Percentiles rank a stretch among this genome's conserved stretches.
These are phyloP conservation scores for Fusarium sp. DNA, from an alignment of 2,329 filamentous ascomycete species.

Conservation along the genomic window DNA sequence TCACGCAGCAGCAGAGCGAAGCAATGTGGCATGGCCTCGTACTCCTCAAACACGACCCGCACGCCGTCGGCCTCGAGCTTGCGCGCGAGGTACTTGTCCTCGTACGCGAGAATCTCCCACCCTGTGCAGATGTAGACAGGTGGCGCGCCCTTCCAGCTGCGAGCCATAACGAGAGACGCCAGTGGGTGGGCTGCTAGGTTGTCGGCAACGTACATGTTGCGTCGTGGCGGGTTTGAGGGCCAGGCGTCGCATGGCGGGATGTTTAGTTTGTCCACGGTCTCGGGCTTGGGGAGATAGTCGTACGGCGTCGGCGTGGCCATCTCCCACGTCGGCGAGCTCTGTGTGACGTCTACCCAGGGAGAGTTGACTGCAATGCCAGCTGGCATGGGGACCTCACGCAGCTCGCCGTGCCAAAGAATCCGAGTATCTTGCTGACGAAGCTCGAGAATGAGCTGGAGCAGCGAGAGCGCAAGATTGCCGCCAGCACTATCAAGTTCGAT, in stretches of 20 bases:
- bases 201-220: slow-evolving; percentile 63
- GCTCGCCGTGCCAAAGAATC: slow-evolving; percentile 67
- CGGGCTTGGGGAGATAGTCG: slow-evolving; percentile 61
- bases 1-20: slow-evolving; percentile 67
- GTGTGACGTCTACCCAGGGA: slow-evolving; percentile 76
- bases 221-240: slow-evolving; percentile 64
- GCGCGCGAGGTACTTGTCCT: slow-evolving; percentile 66
- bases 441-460: slow-evolving; percentile 74
- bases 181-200: slow-evolving; percentile 69
- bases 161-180: slow-evolving; percentile 65
- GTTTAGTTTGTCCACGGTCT: slow-evolving; percentile 39
- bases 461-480: slow-evolving; percentile 71
- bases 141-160: slow-evolving; percentile 67
- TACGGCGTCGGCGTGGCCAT: slow-evolving; percentile 42
- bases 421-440: slow-evolving; percentile 57
- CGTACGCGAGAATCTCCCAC: slow-evolving; percentile 75
- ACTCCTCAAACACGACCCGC: slow-evolving; percentile 71
- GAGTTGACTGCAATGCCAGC: slow-evolving; percentile 69
- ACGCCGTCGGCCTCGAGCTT: slow-evolving; percentile 65
- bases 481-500: slow-evolving; percentile 63
- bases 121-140: slow-evolving; percentile 74
- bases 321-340: slow-evolving; percentile 54
- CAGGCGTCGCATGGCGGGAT: slow-evolving; percentile 60
- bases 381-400: slow-evolving; percentile 68
- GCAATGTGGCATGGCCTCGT: slow-evolving; percentile 81